Evolutionary conservation across 2,329 filamentous ascomycete genomes (phyloP).

Genomic region (Nothophoma quercina): DNA sequence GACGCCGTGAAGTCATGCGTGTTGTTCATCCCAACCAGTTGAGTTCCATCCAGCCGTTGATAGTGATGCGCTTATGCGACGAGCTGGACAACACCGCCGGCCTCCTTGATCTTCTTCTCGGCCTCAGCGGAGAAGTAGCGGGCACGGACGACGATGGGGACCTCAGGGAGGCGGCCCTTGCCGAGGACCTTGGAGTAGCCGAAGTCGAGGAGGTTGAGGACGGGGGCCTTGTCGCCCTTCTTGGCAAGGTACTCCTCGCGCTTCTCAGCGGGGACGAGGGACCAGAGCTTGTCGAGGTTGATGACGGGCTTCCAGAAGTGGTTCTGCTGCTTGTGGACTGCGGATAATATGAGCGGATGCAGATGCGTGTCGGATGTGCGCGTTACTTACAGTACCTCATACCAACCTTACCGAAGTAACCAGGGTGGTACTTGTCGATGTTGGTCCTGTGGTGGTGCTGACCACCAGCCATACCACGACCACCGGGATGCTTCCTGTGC

Average conservation of each 20-base stretch:
- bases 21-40: constrained; percentile 20
- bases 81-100: constrained; percentile 94
- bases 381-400: constrained; percentile 34
- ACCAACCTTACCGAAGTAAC: constrained; percentile 99
- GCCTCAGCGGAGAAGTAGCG: constrained; percentile 95
- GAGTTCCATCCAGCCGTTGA: not conserved
- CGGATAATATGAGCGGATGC: constrained; percentile 29
- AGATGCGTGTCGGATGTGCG: constrained; percentile 52
- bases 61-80: constrained; percentile 71
- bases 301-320: constrained; percentile 98
- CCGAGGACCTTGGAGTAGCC: constrained; percentile 99
- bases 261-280: constrained; percentile 89
- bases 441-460: constrained; percentile 98
- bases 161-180: constrained; percentile 93
- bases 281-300: constrained; percentile 99
- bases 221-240: constrained; percentile 91
- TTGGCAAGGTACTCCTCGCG: constrained; percentile 89
- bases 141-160: constrained; percentile 93
- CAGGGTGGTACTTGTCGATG: constrained; percentile 92
- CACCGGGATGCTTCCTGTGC: constrained; percentile 89
- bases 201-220: constrained; percentile 95
- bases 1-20: constrained; percentile 38
- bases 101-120: constrained; percentile 98
- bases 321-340: constrained; percentile 89
- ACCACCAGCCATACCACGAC: constrained; percentile 88